A percentile compares a stretch with the other conserved stretches of the same genome.
phyloP scores from a whole-genome alignment of 768 basidiomycete species.

The Boletus sensibilis region DNA sequence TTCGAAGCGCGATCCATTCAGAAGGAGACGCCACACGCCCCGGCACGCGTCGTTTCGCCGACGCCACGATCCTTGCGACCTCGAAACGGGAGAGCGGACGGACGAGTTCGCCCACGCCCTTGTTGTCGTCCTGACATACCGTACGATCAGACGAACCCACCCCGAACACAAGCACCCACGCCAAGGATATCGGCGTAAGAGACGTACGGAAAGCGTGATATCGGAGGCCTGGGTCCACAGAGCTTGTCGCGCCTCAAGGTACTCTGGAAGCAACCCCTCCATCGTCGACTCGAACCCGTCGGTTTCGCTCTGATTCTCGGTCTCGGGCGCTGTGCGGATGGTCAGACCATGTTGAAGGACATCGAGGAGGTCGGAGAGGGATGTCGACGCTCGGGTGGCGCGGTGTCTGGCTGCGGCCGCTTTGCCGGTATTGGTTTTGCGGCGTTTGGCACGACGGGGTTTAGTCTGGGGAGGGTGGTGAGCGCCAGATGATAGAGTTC shows the following conservation, averaged over 20 bases:
- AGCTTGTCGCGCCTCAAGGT: slow-evolving; percentile 30
- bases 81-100: slow-evolving; percentile 46
- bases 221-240: slow-evolving; percentile 21
- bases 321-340: neutral
- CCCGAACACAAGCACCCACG: neutral
- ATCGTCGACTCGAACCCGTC: slow-evolving; percentile 37
- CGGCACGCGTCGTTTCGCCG: slow-evolving; percentile 8
- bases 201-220: slow-evolving; percentile 16
- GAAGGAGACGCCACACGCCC: slow-evolving; percentile 22
- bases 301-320: neutral
- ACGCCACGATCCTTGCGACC: slow-evolving; percentile 35
- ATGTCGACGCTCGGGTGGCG: slow-evolving; percentile 17
- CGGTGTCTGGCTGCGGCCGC: slow-evolving; percentile 5
- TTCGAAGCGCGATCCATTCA: slow-evolving; percentile 41
- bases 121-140: slow-evolving; percentile 12
- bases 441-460: slow-evolving; percentile 26
- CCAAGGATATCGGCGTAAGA: neutral
- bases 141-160: neutral
- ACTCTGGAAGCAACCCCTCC: slow-evolving; percentile 35
- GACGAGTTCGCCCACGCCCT: slow-evolving; percentile 21
- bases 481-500: neutral
- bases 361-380: slow-evolving; percentile 18
- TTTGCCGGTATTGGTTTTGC: slow-evolving; percentile 24
- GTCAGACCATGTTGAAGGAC: slow-evolving; percentile 15
- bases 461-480: slow-evolving; percentile 3